phyloP scores from a whole-genome alignment of 768 basidiomycete species.

The Tricholoma matsutake region DNA sequence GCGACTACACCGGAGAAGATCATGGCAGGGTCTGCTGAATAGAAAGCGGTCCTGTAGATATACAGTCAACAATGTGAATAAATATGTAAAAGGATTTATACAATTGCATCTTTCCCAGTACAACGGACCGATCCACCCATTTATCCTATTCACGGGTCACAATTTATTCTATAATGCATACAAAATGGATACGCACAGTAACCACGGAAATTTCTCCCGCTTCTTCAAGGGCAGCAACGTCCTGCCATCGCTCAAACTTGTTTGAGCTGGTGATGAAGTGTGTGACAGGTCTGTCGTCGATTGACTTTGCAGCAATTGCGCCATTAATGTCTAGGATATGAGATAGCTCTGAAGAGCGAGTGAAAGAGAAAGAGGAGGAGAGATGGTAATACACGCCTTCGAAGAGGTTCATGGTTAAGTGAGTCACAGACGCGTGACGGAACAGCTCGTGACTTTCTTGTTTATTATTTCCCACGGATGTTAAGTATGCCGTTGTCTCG shows the following conservation, averaged over 20 bases:
- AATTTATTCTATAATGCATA: not conserved
- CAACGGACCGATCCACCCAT: slow-evolving; percentile 70
- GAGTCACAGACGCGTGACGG: not conserved
- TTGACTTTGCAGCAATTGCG: slow-evolving; percentile 29
- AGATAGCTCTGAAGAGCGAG: slow-evolving; percentile 41
- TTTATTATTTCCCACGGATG: not conserved
- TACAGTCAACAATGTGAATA: not conserved
- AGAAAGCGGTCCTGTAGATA: slow-evolving; percentile 47
- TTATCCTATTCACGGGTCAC: slow-evolving; percentile 36
- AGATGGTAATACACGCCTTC: slow-evolving; percentile 44
- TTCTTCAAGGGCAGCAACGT: slow-evolving; percentile 25
- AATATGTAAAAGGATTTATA: slow-evolving; percentile 27
- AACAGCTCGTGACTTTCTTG: not conserved
- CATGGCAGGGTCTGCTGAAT: slow-evolving; percentile 73
- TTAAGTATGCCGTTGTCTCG: not conserved
- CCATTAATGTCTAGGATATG: slow-evolving; percentile 53
- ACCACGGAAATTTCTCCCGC: slow-evolving; percentile 30
- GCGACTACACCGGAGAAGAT: slow-evolving; percentile 84
- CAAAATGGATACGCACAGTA: slow-evolving; percentile 27
- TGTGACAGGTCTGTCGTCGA: slow-evolving; percentile 38
- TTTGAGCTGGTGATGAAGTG: slow-evolving; percentile 57
- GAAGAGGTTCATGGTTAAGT: slow-evolving; percentile 29
- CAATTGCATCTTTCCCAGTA: slow-evolving; percentile 57
- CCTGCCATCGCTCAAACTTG: slow-evolving; percentile 53
- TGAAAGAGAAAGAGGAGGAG: slow-evolving; percentile 43